phyloP scores from a whole-genome alignment of 148 eudicot species.

The Rhododendron kiyosumense region DNA sequence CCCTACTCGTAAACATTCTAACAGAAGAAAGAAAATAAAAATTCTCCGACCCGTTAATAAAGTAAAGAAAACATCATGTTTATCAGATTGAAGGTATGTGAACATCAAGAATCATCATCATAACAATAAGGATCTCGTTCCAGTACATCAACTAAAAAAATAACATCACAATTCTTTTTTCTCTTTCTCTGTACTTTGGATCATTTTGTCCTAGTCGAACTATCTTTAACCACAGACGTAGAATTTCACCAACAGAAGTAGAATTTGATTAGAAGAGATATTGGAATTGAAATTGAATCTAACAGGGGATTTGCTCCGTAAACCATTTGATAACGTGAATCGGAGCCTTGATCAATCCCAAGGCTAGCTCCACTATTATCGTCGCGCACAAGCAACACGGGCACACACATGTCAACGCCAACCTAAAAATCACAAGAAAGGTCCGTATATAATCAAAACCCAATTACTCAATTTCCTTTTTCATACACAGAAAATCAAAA shows the following conservation, averaged over 20 bases:
- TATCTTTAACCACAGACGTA: too few species aligned
- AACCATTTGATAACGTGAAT: constrained; percentile 53
- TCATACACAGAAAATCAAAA: too few species aligned
- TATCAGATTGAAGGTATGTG: too few species aligned
- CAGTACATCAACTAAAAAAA: neutral
- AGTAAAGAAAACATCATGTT: neutral
- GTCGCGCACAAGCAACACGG: constrained; percentile 63
- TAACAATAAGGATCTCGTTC: neutral
- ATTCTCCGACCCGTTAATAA: neutral
- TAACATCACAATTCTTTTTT: too few species aligned
- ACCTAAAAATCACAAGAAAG: neutral
- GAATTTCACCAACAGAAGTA: too few species aligned
- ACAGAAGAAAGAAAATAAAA: too few species aligned
- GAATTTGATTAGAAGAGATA: too few species aligned
- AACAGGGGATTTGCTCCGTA: constrained; percentile 56
- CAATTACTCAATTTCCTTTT: too few species aligned
- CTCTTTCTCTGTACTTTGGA: neutral
- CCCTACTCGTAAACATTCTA: neutral
- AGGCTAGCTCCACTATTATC: constrained; percentile 48
- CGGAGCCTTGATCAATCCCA: constrained; percentile 52
- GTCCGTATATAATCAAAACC: too few species aligned
- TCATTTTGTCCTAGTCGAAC: too few species aligned
- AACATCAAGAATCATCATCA: neutral
- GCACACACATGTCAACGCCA: constrained; percentile 43
- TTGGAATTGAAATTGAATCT: neutral